Evolutionary conservation across 306 rosid genomes (phyloP).

Genomic region (Casuarina equisetifolia): DNA sequence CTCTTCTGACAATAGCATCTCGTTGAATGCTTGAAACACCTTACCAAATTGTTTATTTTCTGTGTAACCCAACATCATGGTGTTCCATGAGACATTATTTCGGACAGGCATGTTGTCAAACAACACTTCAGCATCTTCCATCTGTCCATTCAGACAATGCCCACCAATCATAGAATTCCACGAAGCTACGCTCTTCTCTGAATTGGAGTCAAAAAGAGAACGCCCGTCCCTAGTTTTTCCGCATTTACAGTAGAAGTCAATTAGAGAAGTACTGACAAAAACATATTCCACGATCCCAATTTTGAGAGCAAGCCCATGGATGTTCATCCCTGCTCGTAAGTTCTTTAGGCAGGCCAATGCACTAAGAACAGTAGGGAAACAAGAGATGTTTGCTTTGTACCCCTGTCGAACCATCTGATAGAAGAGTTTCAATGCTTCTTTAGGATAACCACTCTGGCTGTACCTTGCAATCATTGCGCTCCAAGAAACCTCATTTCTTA

Average conservation of each 20-base stretch:
- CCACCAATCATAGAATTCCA: constrained; percentile 22
- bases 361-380: constrained; percentile 12
- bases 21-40: constrained; percentile 11
- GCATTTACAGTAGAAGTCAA: constrained; percentile 17
- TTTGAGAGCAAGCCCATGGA: constrained; percentile 17
- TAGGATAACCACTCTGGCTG: constrained; percentile 13
- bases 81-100: constrained; percentile 16
- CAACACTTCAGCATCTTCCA: constrained; percentile 22
- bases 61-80: constrained; percentile 11
- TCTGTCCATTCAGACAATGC: constrained; percentile 12
- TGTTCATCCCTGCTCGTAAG: constrained; percentile 16
- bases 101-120: constrained; percentile 15
- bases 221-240: constrained; percentile 16
- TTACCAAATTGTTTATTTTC: constrained; percentile 15
- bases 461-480: constrained; percentile 24
- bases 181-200: constrained; percentile 13
- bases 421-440: constrained; percentile 20
- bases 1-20: constrained; percentile 21
- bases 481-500: constrained; percentile 25
- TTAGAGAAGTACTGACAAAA: constrained; percentile 9
- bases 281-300: constrained; percentile 14
- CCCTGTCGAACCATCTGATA: constrained; percentile 3
- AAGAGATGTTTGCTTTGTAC: constrained; percentile 10
- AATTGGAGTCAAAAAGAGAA: constrained; percentile 3
- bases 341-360: constrained; percentile 16